Evolutionary conservation across 2,329 filamentous ascomycete species (phyloP).

Genomic region (Aspergillus transmontanensis): DNA sequence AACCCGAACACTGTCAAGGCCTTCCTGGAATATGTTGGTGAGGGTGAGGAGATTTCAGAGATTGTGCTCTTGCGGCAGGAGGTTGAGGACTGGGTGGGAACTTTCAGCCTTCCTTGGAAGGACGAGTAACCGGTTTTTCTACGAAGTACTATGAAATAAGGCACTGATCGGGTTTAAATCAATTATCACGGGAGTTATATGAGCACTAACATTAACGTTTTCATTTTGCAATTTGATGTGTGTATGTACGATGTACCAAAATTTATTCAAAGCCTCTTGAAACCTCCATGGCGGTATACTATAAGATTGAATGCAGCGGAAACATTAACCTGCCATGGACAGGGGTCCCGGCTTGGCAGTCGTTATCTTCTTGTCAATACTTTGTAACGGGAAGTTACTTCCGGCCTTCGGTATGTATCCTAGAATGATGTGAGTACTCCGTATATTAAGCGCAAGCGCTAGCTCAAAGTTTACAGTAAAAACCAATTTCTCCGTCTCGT

Average conservation of each 20-base stretch:
- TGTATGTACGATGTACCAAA: constrained; percentile 21
- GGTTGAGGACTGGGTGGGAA: constrained; percentile 83
- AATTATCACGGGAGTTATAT: constrained; percentile 15
- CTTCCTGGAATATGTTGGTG: constrained; percentile 85
- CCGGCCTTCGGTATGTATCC: neutral
- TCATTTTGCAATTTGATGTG: constrained; percentile 10
- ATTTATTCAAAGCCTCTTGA: constrained; percentile 9
- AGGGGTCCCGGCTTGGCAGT: neutral
- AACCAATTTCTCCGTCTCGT: neutral
- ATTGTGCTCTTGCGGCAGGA: constrained; percentile 86
- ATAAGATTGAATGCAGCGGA: neutral
- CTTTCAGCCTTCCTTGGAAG: constrained; percentile 84
- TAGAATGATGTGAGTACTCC: neutral
- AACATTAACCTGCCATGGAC: neutral
- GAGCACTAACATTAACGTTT: neutral
- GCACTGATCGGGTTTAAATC: neutral
- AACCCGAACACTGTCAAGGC: constrained; percentile 98
- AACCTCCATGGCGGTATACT: neutral
- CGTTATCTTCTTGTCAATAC: neutral
- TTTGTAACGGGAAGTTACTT: neutral
- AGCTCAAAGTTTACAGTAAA: too few species aligned
- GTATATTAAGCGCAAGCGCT: too few species aligned
- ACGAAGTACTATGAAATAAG: neutral
- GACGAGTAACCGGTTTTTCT: constrained; percentile 49
- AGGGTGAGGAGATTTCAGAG: constrained; percentile 77